Percentiles rank a stretch among this genome's conserved stretches.
phyloP scores from a whole-genome alignment of 805 yeast species.

The Saccharomycopsis sp. region DNA sequence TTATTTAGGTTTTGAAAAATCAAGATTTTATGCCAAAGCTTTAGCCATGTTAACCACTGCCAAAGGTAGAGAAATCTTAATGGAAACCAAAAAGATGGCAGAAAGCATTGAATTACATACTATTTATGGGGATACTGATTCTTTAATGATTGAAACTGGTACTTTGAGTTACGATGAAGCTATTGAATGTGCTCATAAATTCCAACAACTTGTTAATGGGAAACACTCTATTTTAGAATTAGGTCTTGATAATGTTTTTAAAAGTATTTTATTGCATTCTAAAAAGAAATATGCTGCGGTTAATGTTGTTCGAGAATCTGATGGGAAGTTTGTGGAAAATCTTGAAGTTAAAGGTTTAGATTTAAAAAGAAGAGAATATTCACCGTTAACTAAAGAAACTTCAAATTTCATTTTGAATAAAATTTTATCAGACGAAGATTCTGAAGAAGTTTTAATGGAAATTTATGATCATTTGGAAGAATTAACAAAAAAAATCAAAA shows the following conservation, averaged over 20 bases:
- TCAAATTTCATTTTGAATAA: slow-evolving; percentile 67
- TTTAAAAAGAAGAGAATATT: slow-evolving; percentile 93
- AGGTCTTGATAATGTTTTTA: slow-evolving; percentile 90
- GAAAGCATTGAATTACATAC: slow-evolving; percentile 76
- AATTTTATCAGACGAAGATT: slow-evolving; percentile 61
- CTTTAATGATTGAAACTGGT: slow-evolving; percentile 96
- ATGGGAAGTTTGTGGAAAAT: slow-evolving; percentile 44
- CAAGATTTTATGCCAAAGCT: slow-evolving; percentile 93
- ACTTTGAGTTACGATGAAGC: slow-evolving; percentile 63
- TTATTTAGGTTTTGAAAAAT: slow-evolving; percentile 84
- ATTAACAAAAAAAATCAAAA: slow-evolving; percentile 44
- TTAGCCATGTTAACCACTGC: slow-evolving; percentile 91
- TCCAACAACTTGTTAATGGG: slow-evolving; percentile 79
- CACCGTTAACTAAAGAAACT: slow-evolving; percentile 84
- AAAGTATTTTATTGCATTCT: slow-evolving; percentile 75
- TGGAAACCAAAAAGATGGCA: slow-evolving; percentile 88
- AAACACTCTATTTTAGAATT: slow-evolving; percentile 81
- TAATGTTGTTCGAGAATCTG: slow-evolving; percentile 24
- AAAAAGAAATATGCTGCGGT: slow-evolving; percentile 67
- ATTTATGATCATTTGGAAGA: slow-evolving; percentile 64
- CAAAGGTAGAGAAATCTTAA: slow-evolving; percentile 90
- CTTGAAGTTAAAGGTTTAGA: slow-evolving; percentile 95
- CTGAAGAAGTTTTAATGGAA: slow-evolving; percentile 63
- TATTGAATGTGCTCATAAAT: slow-evolving; percentile 69
- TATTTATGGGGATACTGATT: slow-evolving; percentile 97